Evolutionary conservation across 2,329 filamentous ascomycete species (phyloP), one percentile per base, ranked within the genome.

Genomic region (Diplodia sapinea): DNA sequence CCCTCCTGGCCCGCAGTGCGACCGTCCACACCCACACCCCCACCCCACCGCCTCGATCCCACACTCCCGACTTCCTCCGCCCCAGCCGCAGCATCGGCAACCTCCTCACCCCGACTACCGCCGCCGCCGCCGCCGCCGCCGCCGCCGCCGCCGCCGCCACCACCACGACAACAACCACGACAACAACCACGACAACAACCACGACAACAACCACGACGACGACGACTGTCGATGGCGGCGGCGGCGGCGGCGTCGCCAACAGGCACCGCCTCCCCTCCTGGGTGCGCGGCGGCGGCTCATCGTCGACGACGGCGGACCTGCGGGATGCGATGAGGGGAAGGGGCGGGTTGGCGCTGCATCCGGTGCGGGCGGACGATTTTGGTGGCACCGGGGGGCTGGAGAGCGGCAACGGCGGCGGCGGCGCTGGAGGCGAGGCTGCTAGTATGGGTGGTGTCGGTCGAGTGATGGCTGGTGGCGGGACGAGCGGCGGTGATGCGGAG

Each of bases 201-300:
- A n/a, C n/a, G n/a, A n/a, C 23, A 23, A 23, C 23, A 23, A 2
- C 23, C 23, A 23, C 23, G 23, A 23, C 23, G 23, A 23, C 23
- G 23, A 23, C 23, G 23, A 23, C 23, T 15, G 38, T 20, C 23
- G 20, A 4, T 8, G 4, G 7, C 26, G 26, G 9, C 20, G 23
- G n/a, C 29, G 64, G n/a, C 51, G 20, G 15, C 2, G 65, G 65
- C 6, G 9, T 67, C 33, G 65, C 65, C 3, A 67, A 67, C 36
- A n/a, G 20, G 43, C 65, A 67, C 36, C 56, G 57, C 31, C 36
- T 67, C 11, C 66, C 66, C 6, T 31, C 55, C 12, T 67, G 66
- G 66, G 66, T 54, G 65, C 40, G n/a, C 23, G 29, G 51, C 51
- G 29, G 33, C 8, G 33, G 26, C 50, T 43, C 63, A 12, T n/a